Evolutionary conservation across 371 early-diverging fungal species (phyloP).

Genomic region (Fennellomyces sp.): DNA sequence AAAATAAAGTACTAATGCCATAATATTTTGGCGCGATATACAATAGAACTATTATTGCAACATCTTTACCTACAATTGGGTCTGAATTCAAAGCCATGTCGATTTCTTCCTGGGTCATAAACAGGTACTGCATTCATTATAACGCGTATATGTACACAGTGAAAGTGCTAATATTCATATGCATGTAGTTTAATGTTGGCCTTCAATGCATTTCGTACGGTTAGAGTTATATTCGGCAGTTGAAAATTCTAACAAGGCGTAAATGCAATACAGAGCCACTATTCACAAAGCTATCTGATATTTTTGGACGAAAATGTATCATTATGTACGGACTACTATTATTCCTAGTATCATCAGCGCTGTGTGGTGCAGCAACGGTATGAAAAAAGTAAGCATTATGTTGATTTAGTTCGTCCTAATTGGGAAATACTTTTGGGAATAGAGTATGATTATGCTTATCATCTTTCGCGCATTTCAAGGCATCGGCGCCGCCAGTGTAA

Average conservation of each 20-base stretch:
- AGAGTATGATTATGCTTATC: slow-evolving; percentile 66
- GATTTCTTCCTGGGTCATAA: slow-evolving; percentile 72
- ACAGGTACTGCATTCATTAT: slow-evolving; percentile 18
- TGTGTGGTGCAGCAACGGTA: slow-evolving; percentile 60
- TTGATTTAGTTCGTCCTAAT: not conserved
- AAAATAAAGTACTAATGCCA: too few relatives aligned
- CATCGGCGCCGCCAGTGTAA: slow-evolving; percentile 64
- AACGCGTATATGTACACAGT: not conserved
- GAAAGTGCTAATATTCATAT: slow-evolving; percentile 18
- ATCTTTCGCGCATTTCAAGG: slow-evolving; percentile 62
- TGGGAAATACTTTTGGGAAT: too few relatives aligned
- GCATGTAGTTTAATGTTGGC: slow-evolving; percentile 34
- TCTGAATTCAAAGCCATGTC: slow-evolving; percentile 67
- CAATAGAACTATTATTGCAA: slow-evolving; percentile 80
- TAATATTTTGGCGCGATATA: too few relatives aligned
- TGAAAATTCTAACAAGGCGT: too few relatives aligned
- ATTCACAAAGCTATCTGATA: slow-evolving; percentile 69
- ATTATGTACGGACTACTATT: slow-evolving; percentile 56
- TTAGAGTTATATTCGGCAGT: not conserved
- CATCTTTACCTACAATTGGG: slow-evolving; percentile 72
- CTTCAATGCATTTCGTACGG: slow-evolving; percentile 49
- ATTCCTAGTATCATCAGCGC: slow-evolving; percentile 63
- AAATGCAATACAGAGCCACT: slow-evolving; percentile 50
- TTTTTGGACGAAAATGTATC: slow-evolving; percentile 73
- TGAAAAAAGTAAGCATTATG: not conserved